These are phyloP conservation scores for Gaertneriomyces sp. DNA, from an alignment of 192 early-diverging fungal genomes.

Conservation along the genomic window DNA sequence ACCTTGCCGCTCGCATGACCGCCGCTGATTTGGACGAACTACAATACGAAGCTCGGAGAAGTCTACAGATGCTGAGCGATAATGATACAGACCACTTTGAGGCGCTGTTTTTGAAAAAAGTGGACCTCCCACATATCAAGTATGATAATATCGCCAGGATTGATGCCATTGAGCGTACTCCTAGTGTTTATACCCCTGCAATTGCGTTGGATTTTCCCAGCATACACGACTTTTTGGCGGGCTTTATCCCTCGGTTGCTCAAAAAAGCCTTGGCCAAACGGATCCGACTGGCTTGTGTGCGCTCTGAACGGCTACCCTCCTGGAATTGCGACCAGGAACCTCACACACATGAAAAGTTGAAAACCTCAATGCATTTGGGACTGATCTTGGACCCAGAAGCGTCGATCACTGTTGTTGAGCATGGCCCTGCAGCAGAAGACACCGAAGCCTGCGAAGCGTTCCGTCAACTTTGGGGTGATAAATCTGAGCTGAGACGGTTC, in stretches of 20 bases:
- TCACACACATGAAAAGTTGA: conserved; percentile 31
- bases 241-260: conserved; percentile 35
- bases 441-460: conserved; percentile 59
- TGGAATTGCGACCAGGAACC: conserved; percentile 24
- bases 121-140: conserved; percentile 57
- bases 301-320: neutral
- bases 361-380: conserved; percentile 49
- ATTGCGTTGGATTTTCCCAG: conserved; percentile 39
- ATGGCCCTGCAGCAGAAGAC: conserved; percentile 79
- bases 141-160: conserved; percentile 66
- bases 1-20: conserved; percentile 71
- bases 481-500: conserved; percentile 87
- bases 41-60: conserved; percentile 68
- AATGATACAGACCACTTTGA: conserved; percentile 67
- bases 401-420: conserved; percentile 72
- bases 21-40: conserved; percentile 62
- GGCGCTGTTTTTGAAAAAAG: conserved; percentile 69
- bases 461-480: conserved; percentile 82
- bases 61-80: conserved; percentile 64
- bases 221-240: conserved; percentile 29
- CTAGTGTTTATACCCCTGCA: conserved; percentile 29
- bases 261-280: conserved; percentile 40
- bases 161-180: conserved; percentile 5
- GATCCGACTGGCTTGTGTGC: conserved; percentile 27
- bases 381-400: conserved; percentile 68